phyloP scores from a whole-genome alignment of 176 grass and related monocot species.

The Bromus sterilis region DNA sequence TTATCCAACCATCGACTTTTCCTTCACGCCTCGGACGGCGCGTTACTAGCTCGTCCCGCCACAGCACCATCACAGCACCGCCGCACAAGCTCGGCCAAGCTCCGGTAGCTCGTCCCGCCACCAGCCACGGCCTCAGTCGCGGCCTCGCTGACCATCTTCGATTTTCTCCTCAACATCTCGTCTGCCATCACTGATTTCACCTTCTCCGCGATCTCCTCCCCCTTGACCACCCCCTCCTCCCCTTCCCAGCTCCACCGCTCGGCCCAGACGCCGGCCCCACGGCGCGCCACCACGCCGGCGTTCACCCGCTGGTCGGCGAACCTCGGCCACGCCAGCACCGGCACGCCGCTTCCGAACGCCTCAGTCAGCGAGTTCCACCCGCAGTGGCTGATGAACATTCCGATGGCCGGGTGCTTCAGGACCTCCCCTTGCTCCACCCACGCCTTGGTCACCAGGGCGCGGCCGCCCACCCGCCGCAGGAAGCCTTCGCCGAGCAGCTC shows the following conservation, averaged over 20 bases:
- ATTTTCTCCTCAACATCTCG: neutral
- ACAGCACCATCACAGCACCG: neutral
- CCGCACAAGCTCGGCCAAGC: conserved; percentile 20
- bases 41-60: too few species aligned
- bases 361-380: conserved; percentile 81
- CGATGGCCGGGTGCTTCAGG: conserved; percentile 40
- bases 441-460: conserved; percentile 41
- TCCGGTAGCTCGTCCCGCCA: conserved; percentile 34
- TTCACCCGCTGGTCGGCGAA: conserved; percentile 65
- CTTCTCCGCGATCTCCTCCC: conserved; percentile 18
- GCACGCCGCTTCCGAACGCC: conserved; percentile 31
- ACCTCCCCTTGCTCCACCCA: conserved; percentile 75
- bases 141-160: neutral
- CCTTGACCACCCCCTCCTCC: conserved; percentile 25
- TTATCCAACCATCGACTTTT: too few species aligned
- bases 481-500: conserved; percentile 32
- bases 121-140: conserved; percentile 1
- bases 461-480: conserved; percentile 27
- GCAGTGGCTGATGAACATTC: conserved; percentile 64
- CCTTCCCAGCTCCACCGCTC: conserved; percentile 63
- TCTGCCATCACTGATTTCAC: conserved; percentile 22
- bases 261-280: conserved; percentile 36
- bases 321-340: conserved; percentile 61
- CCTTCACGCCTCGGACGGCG: neutral
- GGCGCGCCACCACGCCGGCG: conserved; percentile 20